These are phyloP conservation scores for Coccomyxa subellipsoidea DNA, from an alignment of 163 green algal species.

Conservation along the genomic window DNA sequence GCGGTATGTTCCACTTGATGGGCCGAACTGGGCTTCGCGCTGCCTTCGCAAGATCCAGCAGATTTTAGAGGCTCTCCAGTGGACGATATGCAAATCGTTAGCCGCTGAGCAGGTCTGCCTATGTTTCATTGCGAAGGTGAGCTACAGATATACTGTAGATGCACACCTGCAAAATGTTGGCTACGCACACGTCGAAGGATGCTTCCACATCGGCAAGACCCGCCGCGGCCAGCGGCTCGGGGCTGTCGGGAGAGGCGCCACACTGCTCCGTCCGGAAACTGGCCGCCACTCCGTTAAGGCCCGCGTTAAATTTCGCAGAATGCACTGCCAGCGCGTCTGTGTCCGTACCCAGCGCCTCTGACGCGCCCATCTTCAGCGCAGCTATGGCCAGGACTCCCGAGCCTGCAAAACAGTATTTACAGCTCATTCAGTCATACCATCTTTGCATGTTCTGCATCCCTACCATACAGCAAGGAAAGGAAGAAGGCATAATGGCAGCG, in stretches of 20 bases:
- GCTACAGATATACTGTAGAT: too few relatives aligned
- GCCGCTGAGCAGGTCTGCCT: background rate
- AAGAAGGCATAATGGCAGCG: background rate
- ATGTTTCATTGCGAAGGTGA: background rate
- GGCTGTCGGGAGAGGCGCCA: background rate
- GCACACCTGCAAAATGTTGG: constrained; percentile 77
- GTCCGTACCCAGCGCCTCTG: constrained; percentile 55
- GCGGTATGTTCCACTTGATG: too few relatives aligned
- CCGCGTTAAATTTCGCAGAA: constrained; percentile 58
- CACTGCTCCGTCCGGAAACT: constrained; percentile 17
- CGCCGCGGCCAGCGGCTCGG: background rate
- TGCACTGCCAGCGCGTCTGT: constrained; percentile 68
- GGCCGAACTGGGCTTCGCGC: too few relatives aligned
- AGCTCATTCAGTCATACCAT: background rate
- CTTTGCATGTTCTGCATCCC: background rate
- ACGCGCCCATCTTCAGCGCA: constrained; percentile 55
- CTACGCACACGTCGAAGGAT: constrained; percentile 68
- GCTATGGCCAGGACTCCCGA: constrained; percentile 70
- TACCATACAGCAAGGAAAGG: background rate
- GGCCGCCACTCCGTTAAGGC: constrained; percentile 58
- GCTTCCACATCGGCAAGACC: background rate
- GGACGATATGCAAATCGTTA: too few relatives aligned
- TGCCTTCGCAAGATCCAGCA: too few relatives aligned
- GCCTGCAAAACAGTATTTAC: constrained; percentile 12
- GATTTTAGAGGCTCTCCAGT: too few relatives aligned